phyloP scores from a whole-genome alignment of 2,329 filamentous ascomycete genomes.

The Cercospora sp. region DNA sequence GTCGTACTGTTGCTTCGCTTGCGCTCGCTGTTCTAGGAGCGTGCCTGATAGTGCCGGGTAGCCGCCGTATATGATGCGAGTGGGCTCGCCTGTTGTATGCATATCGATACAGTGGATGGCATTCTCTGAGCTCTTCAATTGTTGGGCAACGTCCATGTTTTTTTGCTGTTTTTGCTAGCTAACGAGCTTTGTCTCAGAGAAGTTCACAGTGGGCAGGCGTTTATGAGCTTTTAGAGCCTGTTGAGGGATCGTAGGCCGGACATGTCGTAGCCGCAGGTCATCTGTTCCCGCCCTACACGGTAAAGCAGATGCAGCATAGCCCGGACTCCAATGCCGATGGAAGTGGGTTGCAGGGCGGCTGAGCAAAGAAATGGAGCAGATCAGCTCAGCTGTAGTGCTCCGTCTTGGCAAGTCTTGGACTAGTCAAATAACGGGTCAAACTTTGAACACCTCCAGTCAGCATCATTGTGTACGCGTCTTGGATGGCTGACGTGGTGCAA shows the following conservation, averaged over 20 bases:
- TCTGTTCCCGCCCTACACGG: neutral
- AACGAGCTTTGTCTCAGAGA: slow-evolving; percentile 5
- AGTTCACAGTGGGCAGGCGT: neutral
- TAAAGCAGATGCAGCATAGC: neutral
- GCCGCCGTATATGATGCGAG: slow-evolving; percentile 46
- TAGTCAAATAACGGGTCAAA: neutral
- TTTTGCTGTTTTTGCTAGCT: neutral
- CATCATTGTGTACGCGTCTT: neutral
- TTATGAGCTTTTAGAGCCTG: neutral
- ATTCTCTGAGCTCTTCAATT: neutral
- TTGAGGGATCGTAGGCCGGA: neutral
- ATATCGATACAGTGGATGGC: slow-evolving; percentile 23
- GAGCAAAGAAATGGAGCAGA: neutral
- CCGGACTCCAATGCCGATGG: neutral
- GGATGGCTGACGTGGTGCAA: neutral
- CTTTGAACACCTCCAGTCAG: neutral
- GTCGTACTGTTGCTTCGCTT: slow-evolving; percentile 32
- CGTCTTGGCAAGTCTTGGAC: neutral
- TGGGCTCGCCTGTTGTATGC: slow-evolving; percentile 54
- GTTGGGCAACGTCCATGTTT: slow-evolving; percentile 15
- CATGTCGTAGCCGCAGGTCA: neutral
- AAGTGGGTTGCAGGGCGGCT: neutral
- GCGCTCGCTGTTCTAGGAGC: slow-evolving; percentile 42
- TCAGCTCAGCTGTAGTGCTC: neutral
- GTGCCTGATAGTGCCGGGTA: slow-evolving; percentile 37